phyloP scores from a whole-genome alignment of 495 filamentous ascomycete genomes.

The Aeminium ludgeri region DNA sequence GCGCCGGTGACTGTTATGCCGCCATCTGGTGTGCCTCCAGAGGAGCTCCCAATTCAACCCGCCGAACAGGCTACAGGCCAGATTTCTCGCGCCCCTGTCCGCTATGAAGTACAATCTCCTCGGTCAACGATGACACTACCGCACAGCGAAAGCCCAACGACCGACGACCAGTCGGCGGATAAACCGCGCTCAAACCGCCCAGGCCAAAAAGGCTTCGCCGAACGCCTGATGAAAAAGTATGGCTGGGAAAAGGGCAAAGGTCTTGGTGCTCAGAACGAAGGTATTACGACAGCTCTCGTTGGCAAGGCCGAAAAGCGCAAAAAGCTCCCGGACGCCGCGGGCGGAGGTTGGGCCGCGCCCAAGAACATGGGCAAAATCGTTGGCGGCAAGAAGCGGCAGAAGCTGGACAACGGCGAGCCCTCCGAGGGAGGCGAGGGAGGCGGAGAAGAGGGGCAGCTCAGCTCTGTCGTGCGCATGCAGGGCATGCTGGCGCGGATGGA shows the following conservation, averaged over 20 bases:
- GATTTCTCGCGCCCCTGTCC: slow-evolving; percentile 77
- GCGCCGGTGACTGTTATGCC: slow-evolving; percentile 11
- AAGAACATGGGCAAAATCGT: slow-evolving; percentile 66
- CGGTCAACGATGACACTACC: slow-evolving; percentile 35
- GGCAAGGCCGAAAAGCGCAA: slow-evolving; percentile 66
- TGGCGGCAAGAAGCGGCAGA: slow-evolving; percentile 38
- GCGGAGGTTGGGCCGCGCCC: slow-evolving; percentile 55
- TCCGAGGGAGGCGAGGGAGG: slow-evolving; percentile 24
- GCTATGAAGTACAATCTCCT: slow-evolving; percentile 52
- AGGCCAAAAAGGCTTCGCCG: slow-evolving; percentile 68
- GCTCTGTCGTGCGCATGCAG: slow-evolving; percentile 57
- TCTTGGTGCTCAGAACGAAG: slow-evolving; percentile 60
- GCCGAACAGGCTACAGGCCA: slow-evolving; percentile 18
- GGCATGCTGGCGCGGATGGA: slow-evolving; percentile 75
- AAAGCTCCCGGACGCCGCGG: slow-evolving; percentile 61
- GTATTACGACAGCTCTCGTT: slow-evolving; percentile 66
- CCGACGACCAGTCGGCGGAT: slow-evolving; percentile 31
- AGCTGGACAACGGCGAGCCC: slow-evolving; percentile 22
- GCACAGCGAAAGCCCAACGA: slow-evolving; percentile 29
- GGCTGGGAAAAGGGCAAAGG: slow-evolving; percentile 83
- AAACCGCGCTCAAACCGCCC: slow-evolving; percentile 48
- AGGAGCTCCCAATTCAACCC: slow-evolving; percentile 7
- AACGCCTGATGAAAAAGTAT: slow-evolving; percentile 75
- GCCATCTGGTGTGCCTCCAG: slow-evolving; percentile 23
- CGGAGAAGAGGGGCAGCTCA: slow-evolving; percentile 57